These are phyloP conservation scores for Aspergillus fischeri DNA, from an alignment of 2,329 filamentous ascomycete genomes.

Conservation along the genomic window DNA sequence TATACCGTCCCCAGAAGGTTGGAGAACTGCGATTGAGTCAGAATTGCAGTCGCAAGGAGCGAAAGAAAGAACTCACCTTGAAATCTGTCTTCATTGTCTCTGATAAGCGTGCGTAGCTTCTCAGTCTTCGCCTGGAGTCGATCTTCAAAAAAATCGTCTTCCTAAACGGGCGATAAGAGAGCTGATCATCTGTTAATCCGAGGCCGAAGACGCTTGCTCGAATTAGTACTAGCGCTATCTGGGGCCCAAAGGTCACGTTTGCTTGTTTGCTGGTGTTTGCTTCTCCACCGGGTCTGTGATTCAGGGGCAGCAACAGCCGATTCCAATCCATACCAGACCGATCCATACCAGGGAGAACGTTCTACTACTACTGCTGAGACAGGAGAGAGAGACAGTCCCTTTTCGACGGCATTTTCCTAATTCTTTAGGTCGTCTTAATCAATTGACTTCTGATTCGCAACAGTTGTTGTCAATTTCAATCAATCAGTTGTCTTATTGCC, in stretches of 20 bases:
- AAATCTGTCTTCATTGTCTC: slow-evolving; percentile 95
- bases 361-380: slow-evolving; percentile 16
- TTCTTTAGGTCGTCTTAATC: neutral
- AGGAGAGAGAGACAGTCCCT: slow-evolving; percentile 7
- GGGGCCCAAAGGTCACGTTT: slow-evolving; percentile 21
- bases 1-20: slow-evolving; percentile 98
- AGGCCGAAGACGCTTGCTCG: slow-evolving; percentile 20
- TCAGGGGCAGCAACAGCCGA: slow-evolving; percentile 30
- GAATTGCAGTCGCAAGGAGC: neutral
- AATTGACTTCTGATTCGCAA: neutral
- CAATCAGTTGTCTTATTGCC: slow-evolving; percentile 16
- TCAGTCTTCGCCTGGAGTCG: slow-evolving; percentile 12
- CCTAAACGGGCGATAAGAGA: slow-evolving; percentile 24
- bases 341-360: neutral
- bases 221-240: slow-evolving; percentile 25
- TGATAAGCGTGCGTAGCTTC: slow-evolving; percentile 15
- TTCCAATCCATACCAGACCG: neutral
- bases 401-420: slow-evolving; percentile 6
- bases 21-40: slow-evolving; percentile 67
- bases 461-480: slow-evolving; percentile 3
- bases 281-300: slow-evolving; percentile 15
- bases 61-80: slow-evolving; percentile 58
- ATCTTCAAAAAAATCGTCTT: slow-evolving; percentile 21
- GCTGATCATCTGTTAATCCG: slow-evolving; percentile 25
- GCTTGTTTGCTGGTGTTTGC: slow-evolving; percentile 11